Conservation (phyloP, 2,329 filamentous ascomycete species). For the Furcasterigmium furcatum region DNA sequence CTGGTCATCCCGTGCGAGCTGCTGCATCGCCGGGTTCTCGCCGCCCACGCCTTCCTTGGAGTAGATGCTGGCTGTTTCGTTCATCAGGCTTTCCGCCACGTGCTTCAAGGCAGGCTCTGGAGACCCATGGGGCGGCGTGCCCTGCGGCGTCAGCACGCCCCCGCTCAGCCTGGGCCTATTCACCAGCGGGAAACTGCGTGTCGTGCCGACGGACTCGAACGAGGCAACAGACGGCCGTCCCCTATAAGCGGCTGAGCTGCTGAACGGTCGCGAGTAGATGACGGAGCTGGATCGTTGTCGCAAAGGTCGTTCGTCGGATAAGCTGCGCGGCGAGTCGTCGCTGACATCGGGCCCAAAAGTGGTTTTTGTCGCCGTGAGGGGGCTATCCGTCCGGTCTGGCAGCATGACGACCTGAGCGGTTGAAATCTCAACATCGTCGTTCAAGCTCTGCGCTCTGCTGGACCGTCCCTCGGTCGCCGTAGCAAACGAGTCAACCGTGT, state of each 20-base stretch:
- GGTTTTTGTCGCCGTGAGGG: constrained; percentile 9
- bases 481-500: constrained; percentile 52
- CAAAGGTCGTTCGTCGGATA: constrained; percentile 12
- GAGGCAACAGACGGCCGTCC: constrained; percentile 57
- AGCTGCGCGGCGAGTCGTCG: constrained; percentile 13
- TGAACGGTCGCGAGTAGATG: constrained; percentile 36
- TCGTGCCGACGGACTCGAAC: constrained; percentile 55
- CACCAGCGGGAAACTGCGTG: constrained; percentile 60
- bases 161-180: constrained; percentile 44
- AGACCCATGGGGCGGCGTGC: constrained; percentile 39
- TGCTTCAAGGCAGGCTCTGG: constrained; percentile 45
- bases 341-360: constrained; percentile 19
- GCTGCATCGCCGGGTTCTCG: constrained; percentile 33
- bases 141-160: constrained; percentile 42
- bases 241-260: constrained; percentile 31
- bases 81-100: constrained; percentile 45
- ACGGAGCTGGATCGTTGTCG: constrained; percentile 25
- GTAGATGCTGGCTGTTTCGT: constrained; percentile 40
- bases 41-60: constrained; percentile 28
- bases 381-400: constrained; percentile 9
- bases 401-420: constrained; percentile 3
- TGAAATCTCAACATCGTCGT: constrained; percentile 11
- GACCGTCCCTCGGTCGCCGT: constrained; percentile 50
- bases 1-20: constrained; percentile 53
- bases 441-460: constrained; percentile 27